Evolutionary conservation across 805 yeast species (phyloP), one percentile per base, ranked within the genome.

Genomic region (Candida xyloterini): DNA sequence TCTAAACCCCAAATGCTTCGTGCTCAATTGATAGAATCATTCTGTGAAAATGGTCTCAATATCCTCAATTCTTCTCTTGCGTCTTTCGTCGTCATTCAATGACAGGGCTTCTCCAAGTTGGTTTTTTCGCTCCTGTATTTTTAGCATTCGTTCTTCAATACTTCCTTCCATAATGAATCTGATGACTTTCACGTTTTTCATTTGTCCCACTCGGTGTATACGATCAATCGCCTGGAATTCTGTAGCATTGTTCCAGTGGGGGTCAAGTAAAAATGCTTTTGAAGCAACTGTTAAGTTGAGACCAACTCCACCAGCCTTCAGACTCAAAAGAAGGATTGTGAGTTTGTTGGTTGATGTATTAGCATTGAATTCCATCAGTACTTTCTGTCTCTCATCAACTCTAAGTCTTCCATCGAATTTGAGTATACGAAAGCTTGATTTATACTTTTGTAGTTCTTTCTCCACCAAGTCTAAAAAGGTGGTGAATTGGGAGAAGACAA

Each of bases 241-340:
- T 38, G 83, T 78, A 34, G 95, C 86, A 32, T 87, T 95, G 22
- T 93, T 85, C 97, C 97, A 90, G 93, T 96, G 90, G 0, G 97
- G 96, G 55, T 90, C 97, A 87, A 91, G 83, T 76, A 90, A 72
- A 51, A 80, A 88, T 2, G 95, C 97, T 25, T 76, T 72, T 0
- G 86, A 82, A 0, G 97, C 95, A 35, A 81, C 78, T 0, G 95
- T 90, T 44, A 90, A 66, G 55, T 90, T 90, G 46, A 90, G 68
- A 0, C 97, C 97, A 10, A 89, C 96, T 7, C 97, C 97, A 16
- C 97, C 97, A 0, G 96, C 95, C 59, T 88, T 90, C 46, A 89
- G 64, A 7, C 95, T 84, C 14, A 90, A 58, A 15, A 90, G 64
- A 9, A 90, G 57, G 1, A 90, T 73, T 27, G 60, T 50, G 1